These are phyloP conservation scores for Diplodia intermedia DNA, from an alignment of 2,329 filamentous ascomycete genomes.

Conservation along the genomic window DNA sequence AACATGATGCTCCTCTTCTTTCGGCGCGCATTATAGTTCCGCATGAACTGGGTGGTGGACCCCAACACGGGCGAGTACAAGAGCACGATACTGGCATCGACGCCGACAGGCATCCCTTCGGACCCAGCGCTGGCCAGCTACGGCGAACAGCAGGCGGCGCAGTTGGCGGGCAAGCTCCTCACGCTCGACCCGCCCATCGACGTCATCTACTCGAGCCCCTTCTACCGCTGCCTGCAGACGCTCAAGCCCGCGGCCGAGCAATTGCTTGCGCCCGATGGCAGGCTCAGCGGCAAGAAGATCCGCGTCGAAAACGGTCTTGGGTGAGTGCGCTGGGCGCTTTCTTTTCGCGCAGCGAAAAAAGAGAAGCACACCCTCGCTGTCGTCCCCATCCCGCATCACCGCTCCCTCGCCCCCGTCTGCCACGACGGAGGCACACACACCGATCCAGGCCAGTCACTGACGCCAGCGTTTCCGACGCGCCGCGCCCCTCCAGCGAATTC, in stretches of 20 bases:
- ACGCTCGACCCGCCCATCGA: slow-evolving; percentile 71
- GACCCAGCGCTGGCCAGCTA: slow-evolving; percentile 89
- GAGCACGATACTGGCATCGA: slow-evolving; percentile 63
- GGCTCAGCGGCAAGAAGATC: slow-evolving; percentile 50
- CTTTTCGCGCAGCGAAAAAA: no score
- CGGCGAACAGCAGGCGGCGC: slow-evolving; percentile 80
- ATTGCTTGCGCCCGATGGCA: slow-evolving; percentile 40
- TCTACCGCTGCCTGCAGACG: slow-evolving; percentile 51
- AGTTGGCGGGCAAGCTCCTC: slow-evolving; percentile 72
- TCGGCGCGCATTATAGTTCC: slow-evolving; percentile 67
- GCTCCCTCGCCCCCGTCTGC: neutral
- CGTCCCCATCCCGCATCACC: neutral
- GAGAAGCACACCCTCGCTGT: no score
- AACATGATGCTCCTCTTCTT: slow-evolving; percentile 29
- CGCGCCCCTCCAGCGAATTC: slow-evolving; percentile 72
- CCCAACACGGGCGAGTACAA: slow-evolving; percentile 79
- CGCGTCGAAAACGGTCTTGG: slow-evolving; percentile 61
- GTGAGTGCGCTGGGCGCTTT: slow-evolving; percentile 43
- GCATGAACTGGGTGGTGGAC: slow-evolving; percentile 88
- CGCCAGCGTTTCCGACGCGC: neutral
- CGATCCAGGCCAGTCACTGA: neutral
- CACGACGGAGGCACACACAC: no score
- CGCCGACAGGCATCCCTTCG: slow-evolving; percentile 85
- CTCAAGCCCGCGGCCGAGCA: slow-evolving; percentile 47
- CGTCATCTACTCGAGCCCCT: slow-evolving; percentile 69